Percentiles rank a stretch among this genome's conserved stretches.
Conservation (phyloP, 1,284 basidiomycete species). For the Inonotus hispidus region DNA sequence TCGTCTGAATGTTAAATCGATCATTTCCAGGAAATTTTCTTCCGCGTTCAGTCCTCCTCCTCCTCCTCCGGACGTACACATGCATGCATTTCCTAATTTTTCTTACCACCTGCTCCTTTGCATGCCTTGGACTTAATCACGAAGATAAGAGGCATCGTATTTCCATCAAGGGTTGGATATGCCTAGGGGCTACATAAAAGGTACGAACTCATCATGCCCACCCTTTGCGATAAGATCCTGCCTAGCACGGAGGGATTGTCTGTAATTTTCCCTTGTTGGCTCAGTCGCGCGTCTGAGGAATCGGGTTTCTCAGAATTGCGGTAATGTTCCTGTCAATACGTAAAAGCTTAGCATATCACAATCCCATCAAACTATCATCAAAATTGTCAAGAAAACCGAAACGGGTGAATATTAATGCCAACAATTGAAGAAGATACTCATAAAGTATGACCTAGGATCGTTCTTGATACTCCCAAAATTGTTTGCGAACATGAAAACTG, state of each 20-base stretch:
- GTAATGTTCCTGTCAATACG: too few species aligned
- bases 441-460: too few species aligned
- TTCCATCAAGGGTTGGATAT: constrained; percentile 1
- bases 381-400: too few species aligned
- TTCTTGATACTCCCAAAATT: too few species aligned
- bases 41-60: background rate
- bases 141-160: background rate
- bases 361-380: too few species aligned
- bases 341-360: too few species aligned
- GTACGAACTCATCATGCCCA: background rate
- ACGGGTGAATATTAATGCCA: too few species aligned
- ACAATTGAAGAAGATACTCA: too few species aligned
- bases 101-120: too few species aligned
- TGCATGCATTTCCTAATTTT: background rate
- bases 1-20: background rate
- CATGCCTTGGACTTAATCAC: too few species aligned
- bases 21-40: too few species aligned
- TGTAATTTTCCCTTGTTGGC: background rate
- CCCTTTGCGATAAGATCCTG: background rate
- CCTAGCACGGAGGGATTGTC: background rate
- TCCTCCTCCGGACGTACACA: background rate
- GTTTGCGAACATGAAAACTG: too few species aligned
- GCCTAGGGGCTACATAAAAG: background rate
- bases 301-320: background rate
- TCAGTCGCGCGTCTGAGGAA: background rate